Evolutionary conservation across 2,329 filamentous ascomycete species (phyloP).

Genomic region (Ophiostoma sp.): DNA sequence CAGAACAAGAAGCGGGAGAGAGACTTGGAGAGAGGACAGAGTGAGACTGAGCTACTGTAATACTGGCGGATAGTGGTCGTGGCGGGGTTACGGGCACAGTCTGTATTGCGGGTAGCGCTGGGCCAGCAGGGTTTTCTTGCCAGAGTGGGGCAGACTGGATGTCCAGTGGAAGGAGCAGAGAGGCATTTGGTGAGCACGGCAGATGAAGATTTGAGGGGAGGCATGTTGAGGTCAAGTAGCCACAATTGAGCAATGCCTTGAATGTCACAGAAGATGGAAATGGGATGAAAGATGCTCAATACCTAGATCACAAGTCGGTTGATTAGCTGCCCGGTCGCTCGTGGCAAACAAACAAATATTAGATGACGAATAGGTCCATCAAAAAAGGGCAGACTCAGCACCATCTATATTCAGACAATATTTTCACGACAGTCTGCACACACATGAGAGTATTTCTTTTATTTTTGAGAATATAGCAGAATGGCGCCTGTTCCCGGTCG

Average conservation of each 20-base stretch:
- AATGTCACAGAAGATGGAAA: no score
- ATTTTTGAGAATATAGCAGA: constrained; percentile 23
- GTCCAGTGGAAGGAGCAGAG: background rate
- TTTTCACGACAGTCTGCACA: background rate
- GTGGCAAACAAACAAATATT: background rate
- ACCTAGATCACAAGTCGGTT: background rate
- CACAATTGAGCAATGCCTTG: background rate
- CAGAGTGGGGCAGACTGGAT: constrained; percentile 23
- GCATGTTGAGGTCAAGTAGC: background rate
- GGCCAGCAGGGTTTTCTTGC: constrained; percentile 29
- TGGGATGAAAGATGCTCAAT: background rate
- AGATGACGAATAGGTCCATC: background rate
- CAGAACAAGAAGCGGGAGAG: background rate
- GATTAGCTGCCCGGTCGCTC: background rate
- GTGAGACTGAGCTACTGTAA: background rate
- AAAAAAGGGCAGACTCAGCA: background rate
- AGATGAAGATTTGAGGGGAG: constrained; percentile 31
- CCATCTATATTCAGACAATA: background rate
- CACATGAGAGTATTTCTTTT: constrained; percentile 15
- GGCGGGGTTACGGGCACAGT: constrained; percentile 24
- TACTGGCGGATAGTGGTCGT: constrained; percentile 9
- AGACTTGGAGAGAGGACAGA: constrained; percentile 2
- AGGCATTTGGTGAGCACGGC: constrained; percentile 40
- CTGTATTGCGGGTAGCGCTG: background rate
- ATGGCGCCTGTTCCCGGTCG: constrained; percentile 20